Evolutionary conservation across 805 yeast genomes (phyloP).

Genomic region (Diddensiella caesifluorescens): DNA sequence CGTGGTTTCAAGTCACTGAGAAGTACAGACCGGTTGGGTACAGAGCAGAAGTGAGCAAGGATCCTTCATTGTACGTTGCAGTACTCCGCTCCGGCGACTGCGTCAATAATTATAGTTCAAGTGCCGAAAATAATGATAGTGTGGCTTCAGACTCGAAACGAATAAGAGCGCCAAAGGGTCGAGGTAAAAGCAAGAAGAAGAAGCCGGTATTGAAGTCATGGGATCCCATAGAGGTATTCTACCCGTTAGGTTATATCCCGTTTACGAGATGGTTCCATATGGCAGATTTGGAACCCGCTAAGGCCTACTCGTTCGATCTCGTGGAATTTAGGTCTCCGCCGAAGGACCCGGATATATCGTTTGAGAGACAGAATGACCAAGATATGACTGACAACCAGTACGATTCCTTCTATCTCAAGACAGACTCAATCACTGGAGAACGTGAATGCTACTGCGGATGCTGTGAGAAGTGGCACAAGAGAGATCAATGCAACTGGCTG

Average conservation of each 20-base stretch:
- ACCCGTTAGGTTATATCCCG: constrained; percentile 20
- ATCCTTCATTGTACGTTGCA: constrained; percentile 13
- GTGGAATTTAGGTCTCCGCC: constrained; percentile 15
- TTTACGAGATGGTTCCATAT: constrained; percentile 18
- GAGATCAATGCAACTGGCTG: constrained; percentile 22
- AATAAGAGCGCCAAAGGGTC: constrained; percentile 2
- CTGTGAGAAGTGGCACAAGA: constrained; percentile 20
- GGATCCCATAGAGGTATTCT: constrained; percentile 20
- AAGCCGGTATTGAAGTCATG: constrained; percentile 14
- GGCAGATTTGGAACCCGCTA: constrained; percentile 9
- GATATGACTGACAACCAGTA: constrained; percentile 16
- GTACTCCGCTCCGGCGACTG: constrained; percentile 3
- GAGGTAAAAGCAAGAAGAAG: constrained; percentile 8
- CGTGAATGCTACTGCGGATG: constrained; percentile 22
- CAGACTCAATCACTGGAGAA: constrained; percentile 7
- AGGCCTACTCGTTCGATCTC: constrained; percentile 13
- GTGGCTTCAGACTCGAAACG: not conserved
- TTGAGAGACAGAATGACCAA: constrained; percentile 12
- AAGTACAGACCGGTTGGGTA: constrained; percentile 7
- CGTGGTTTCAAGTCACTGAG: not conserved
- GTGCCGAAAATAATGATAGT: not conserved
- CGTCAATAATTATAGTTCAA: not conserved
- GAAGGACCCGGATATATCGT: not conserved
- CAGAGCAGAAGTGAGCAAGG: constrained; percentile 4
- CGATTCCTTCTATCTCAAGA: constrained; percentile 18